Base-by-base conservation (phyloP, 2,329 filamentous ascomycete genomes). In the Akanthomyces dipterigenus region DNA sequence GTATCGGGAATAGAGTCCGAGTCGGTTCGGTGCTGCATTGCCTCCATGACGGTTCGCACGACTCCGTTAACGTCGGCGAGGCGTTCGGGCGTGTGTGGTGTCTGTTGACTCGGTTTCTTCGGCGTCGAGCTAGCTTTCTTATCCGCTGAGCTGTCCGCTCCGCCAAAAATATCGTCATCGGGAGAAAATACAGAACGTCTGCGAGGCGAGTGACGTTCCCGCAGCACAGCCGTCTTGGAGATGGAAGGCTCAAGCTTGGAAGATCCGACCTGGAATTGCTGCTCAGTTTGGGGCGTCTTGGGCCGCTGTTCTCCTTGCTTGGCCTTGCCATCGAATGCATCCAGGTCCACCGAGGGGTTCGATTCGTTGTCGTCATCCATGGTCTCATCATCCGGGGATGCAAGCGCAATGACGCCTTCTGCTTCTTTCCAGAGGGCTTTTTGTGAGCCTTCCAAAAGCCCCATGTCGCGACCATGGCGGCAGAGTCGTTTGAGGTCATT, bases 381-480 rank as follows among this genome's bases (percentile, higher is more conserved):
- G 18, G 72, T 72, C 14, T 78, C 76, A 53, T 88, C 85, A 64
- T 88, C 86, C 1, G 86, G 86, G 1, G 86, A 88, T 50, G 90
- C 91, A n/a, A 96, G 77, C 38, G 90, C 88, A 70, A 96, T 95
- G 74, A 96, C 93, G 16, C 89, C 90, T 71, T 95, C 89, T 1
- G 91, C 90, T 71, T 95, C 90, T 67, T 86, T 85, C 89, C 90
- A 96, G 51, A 90, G 78, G 14, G 77, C 76, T 14, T 80, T 79
- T 24, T 86, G 81, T 6, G 80, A 70, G 7, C 88, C 88, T 63
- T 82, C 76, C 0, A 84, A 73, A 69, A 93, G 82, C 45, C 86
- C 81, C 70, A 91, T 82, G 49, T 87, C 82, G 20, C 84, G 82
- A 6, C 87, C 90, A 43, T 89, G 84, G 14, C 87, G 81, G 63